Evolutionary conservation across 1,139 yeast species (phyloP).

Genomic region (Zygosaccharomyces sapae): DNA sequence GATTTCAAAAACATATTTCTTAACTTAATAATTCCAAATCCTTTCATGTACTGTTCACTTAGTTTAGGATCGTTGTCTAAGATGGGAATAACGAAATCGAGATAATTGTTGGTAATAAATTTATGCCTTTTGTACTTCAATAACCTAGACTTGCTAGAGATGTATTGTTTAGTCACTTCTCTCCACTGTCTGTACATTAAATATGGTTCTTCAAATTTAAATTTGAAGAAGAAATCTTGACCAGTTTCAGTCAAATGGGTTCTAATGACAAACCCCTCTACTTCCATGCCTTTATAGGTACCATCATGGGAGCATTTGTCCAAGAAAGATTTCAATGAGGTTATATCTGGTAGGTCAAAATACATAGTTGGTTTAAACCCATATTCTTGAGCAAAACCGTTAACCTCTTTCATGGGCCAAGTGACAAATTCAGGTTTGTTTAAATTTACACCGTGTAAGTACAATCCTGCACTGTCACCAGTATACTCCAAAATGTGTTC

Average conservation of each 20-base stretch:
- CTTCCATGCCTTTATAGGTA: constrained; percentile 61
- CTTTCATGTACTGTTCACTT: constrained; percentile 46
- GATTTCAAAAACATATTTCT: constrained; percentile 55
- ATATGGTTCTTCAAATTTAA: constrained; percentile 93
- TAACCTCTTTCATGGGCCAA: constrained; percentile 56
- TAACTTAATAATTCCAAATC: constrained; percentile 71
- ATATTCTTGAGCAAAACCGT: constrained; percentile 57
- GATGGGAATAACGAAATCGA: constrained; percentile 59
- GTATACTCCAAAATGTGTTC: constrained; percentile 85
- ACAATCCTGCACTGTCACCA: constrained; percentile 70
- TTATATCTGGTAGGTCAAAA: constrained; percentile 40
- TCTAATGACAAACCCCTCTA: constrained; percentile 92
- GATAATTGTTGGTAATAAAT: constrained; percentile 59
- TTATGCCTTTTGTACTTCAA: constrained; percentile 51
- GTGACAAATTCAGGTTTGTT: constrained; percentile 66
- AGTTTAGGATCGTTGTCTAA: constrained; percentile 46
- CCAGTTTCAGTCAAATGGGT: constrained; percentile 37
- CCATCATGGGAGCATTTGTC: constrained; percentile 63
- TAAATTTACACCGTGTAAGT: constrained; percentile 79
- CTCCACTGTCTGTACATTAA: constrained; percentile 85
- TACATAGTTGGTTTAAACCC: constrained; percentile 63
- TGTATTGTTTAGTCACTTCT: constrained; percentile 67
- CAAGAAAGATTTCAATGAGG: constrained; percentile 48
- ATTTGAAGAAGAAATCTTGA: constrained; percentile 77
- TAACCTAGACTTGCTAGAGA: constrained; percentile 44